A percentile compares a stretch with the other conserved stretches of the same genome.
phyloP scores from a whole-genome alignment of 805 yeast species.

The Metschnikowia sp. region DNA sequence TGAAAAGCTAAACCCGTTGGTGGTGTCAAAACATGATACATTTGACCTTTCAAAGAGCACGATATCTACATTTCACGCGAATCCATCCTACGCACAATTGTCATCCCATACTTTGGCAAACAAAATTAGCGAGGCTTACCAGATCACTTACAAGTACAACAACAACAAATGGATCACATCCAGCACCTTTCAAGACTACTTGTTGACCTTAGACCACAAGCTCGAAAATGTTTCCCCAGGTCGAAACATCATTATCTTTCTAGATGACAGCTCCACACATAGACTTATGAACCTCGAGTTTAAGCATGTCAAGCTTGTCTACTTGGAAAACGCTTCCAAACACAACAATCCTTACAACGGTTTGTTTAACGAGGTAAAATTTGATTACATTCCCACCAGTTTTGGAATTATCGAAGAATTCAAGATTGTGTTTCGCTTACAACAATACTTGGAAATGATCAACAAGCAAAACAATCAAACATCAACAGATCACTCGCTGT shows the following conservation, averaged over 20 bases:
- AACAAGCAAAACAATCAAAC: slow-evolving; percentile 18
- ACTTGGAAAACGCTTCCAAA: slow-evolving; percentile 36
- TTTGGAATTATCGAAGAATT: slow-evolving; percentile 65
- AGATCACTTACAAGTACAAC: slow-evolving; percentile 55
- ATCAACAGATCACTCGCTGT: slow-evolving; percentile 4
- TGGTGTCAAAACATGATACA: slow-evolving; percentile 57
- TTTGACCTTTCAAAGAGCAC: slow-evolving; percentile 33
- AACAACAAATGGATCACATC: slow-evolving; percentile 63
- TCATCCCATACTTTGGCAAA: slow-evolving; percentile 22
- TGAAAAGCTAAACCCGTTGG: slow-evolving; percentile 57
- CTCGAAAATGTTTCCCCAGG: slow-evolving; percentile 39
- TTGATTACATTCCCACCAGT: slow-evolving; percentile 57
- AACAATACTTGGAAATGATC: slow-evolving; percentile 51
- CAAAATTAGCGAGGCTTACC: slow-evolving; percentile 49
- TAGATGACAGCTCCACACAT: slow-evolving; percentile 64
- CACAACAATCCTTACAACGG: slow-evolving; percentile 36
- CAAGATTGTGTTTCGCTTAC: slow-evolving; percentile 53
- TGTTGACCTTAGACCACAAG: slow-evolving; percentile 57
- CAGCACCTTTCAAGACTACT: slow-evolving; percentile 59
- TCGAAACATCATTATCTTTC: slow-evolving; percentile 51
- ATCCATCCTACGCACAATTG: slow-evolving; percentile 8
- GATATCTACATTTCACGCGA: slow-evolving; percentile 17
- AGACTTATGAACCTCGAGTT: slow-evolving; percentile 45
- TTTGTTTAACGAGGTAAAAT: slow-evolving; percentile 41
- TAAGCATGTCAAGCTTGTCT: slow-evolving; percentile 32